Conservation (phyloP, 2,329 filamentous ascomycete genomes). For the Xylariomycetidae sp. region DNA sequence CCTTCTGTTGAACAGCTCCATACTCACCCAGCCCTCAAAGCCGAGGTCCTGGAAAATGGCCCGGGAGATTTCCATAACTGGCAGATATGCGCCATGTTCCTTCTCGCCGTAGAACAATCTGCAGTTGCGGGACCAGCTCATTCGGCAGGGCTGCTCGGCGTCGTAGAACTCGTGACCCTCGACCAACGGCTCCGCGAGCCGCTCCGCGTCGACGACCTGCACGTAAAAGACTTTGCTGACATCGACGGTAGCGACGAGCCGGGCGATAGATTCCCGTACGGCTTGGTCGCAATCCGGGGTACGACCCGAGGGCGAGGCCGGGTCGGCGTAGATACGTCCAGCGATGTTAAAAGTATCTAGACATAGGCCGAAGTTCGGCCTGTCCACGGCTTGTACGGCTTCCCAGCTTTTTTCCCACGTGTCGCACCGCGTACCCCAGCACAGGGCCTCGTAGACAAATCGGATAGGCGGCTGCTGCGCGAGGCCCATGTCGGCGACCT, state of each 20-base stretch:
- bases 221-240: slow-evolving; percentile 67
- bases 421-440: slow-evolving; percentile 66
- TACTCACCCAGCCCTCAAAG: slow-evolving; percentile 65
- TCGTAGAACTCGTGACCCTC: slow-evolving; percentile 55
- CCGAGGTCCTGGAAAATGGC: slow-evolving; percentile 61
- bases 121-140: slow-evolving; percentile 78
- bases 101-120: slow-evolving; percentile 65
- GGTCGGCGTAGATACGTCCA: slow-evolving; percentile 67
- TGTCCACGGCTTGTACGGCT: slow-evolving; percentile 58
- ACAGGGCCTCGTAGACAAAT: slow-evolving; percentile 70
- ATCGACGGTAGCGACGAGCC: slow-evolving; percentile 52
- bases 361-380: slow-evolving; percentile 70
- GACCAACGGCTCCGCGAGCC: slow-evolving; percentile 52
- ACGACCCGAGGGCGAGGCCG: slow-evolving; percentile 46
- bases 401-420: slow-evolving; percentile 71
- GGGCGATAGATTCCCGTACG: slow-evolving; percentile 48
- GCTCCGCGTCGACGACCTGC: slow-evolving; percentile 71
- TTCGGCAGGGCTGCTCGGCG: slow-evolving; percentile 54
- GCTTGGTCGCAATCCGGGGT: slow-evolving; percentile 50
- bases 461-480: slow-evolving; percentile 51
- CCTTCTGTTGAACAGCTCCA: slow-evolving; percentile 63
- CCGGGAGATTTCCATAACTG: slow-evolving; percentile 55
- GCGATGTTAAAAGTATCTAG: slow-evolving; percentile 77
- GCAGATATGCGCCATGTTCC: slow-evolving; percentile 62
- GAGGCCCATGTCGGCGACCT: slow-evolving; percentile 64